Conservation (phyloP, 2,329 filamentous ascomycete species). For the Fusarium equiseti region DNA sequence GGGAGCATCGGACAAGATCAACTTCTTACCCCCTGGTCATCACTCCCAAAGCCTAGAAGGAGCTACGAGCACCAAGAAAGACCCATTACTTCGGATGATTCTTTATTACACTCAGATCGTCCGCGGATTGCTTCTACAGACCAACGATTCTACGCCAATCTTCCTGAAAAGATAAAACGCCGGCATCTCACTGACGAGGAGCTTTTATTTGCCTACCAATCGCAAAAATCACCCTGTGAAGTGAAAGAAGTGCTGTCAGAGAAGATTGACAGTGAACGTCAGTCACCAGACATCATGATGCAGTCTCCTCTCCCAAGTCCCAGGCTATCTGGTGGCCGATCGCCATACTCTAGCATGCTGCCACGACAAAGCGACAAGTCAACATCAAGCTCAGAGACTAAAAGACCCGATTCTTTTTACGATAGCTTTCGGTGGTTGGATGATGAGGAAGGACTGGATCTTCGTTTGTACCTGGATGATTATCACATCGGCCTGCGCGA, state of each 20-base stretch:
- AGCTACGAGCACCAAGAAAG: conserved; percentile 35
- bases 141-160: conserved; percentile 74
- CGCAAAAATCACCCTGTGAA: conserved; percentile 47
- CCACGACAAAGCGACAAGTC: conserved; percentile 37
- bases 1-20: conserved; percentile 40
- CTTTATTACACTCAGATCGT: conserved; percentile 25
- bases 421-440: conserved; percentile 81
- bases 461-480: conserved; percentile 75
- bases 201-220: conserved; percentile 65
- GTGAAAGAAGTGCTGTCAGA: conserved; percentile 51
- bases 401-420: conserved; percentile 66
- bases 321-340: conserved; percentile 35
- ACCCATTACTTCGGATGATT: conserved; percentile 37
- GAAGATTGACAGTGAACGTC: conserved; percentile 43
- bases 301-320: conserved; percentile 43
- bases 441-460: conserved; percentile 77
- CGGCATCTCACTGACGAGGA: conserved; percentile 80
- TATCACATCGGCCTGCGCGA: conserved; percentile 74
- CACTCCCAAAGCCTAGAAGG: conserved; percentile 27
- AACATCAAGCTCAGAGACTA: conserved; percentile 32
- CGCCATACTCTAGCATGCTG: conserved; percentile 46
- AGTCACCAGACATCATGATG: conserved; percentile 40
- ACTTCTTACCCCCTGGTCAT: conserved; percentile 17
- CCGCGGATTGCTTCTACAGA: conserved; percentile 64
- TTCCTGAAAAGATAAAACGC: conserved; percentile 79